Conservation (phyloP, 2,329 filamentous ascomycete species). For the Thielaviopsis ethacetica region DNA sequence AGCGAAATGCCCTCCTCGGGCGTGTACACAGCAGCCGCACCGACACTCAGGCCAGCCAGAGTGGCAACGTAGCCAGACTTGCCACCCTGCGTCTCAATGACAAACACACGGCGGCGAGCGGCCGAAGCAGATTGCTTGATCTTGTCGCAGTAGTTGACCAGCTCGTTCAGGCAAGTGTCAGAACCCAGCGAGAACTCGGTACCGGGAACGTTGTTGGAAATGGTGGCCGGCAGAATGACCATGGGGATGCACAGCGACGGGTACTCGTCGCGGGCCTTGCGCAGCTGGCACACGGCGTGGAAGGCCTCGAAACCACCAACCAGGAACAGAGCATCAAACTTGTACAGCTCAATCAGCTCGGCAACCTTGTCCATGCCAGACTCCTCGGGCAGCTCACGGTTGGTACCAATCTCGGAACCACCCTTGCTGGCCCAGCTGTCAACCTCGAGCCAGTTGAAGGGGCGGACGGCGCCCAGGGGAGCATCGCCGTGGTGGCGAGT, state of each 20-base stretch:
- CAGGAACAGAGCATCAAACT: constrained; percentile 81
- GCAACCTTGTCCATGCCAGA: constrained; percentile 71
- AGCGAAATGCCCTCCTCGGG: constrained; percentile 92
- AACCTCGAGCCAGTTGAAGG: constrained; percentile 84
- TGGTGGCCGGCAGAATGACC: constrained; percentile 82
- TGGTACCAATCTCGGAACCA: constrained; percentile 94
- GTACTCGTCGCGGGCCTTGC: constrained; percentile 62
- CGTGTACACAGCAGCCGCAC: constrained; percentile 85
- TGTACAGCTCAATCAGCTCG: constrained; percentile 66
- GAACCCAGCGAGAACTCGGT: constrained; percentile 95
- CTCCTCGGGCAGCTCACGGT: constrained; percentile 78
- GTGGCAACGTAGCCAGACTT: constrained; percentile 88
- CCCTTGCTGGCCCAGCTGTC: constrained; percentile 93
- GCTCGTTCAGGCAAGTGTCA: constrained; percentile 89
- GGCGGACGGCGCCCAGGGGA: constrained; percentile 66
- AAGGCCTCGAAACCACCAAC: constrained; percentile 95
- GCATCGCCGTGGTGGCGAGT: constrained; percentile 76
- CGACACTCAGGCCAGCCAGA: constrained; percentile 77
- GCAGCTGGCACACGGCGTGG: constrained; percentile 75
- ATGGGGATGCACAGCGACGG: constrained; percentile 85
- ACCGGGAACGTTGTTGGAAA: constrained; percentile 96
- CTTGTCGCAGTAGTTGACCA: constrained; percentile 90
- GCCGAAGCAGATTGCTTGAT: constrained; percentile 95
- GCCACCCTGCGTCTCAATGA: constrained; percentile 94
- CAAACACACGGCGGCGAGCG: constrained; percentile 83